Percentiles rank a stretch among this genome's conserved stretches.
Evolutionary conservation across 2,329 filamentous ascomycete genomes (phyloP).

Genomic region (Capronia coronata): DNA sequence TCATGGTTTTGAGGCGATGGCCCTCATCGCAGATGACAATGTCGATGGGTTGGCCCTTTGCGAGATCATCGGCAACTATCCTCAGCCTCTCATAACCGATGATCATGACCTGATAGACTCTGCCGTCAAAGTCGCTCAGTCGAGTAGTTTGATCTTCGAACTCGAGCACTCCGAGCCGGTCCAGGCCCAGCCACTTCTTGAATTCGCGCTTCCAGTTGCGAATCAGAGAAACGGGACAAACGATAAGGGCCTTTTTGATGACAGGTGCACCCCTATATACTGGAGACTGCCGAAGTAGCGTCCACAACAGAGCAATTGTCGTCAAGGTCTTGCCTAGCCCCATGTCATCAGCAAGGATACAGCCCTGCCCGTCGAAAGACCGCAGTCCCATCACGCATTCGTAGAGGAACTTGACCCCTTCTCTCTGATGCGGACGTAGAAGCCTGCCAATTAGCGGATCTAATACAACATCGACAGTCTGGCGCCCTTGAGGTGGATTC

Average conservation of each 20-base stretch:
- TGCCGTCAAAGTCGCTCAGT: conserved; percentile 63
- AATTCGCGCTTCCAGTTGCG: conserved; percentile 70
- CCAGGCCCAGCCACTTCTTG: conserved; percentile 65
- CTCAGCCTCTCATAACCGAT: conserved; percentile 66
- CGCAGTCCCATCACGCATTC: conserved; percentile 71
- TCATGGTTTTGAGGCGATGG: conserved; percentile 60
- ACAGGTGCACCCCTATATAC: conserved; percentile 52
- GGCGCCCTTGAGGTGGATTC: conserved; percentile 53
- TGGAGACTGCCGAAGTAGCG: conserved; percentile 64
- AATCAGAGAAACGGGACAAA: conserved; percentile 66
- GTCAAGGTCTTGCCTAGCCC: conserved; percentile 68
- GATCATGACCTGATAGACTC: conserved; percentile 64
- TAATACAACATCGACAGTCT: conserved; percentile 65
- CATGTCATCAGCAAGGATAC: conserved; percentile 70
- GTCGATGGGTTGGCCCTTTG: conserved; percentile 58
- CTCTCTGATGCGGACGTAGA: conserved; percentile 61
- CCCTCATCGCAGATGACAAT: conserved; percentile 66
- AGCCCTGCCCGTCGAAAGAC: conserved; percentile 59
- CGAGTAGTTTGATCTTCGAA: conserved; percentile 54
- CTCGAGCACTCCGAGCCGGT: conserved; percentile 63
- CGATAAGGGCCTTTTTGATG: conserved; percentile 64
- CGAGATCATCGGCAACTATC: conserved; percentile 58
- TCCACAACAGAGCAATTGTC: conserved; percentile 66
- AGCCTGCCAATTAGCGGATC: conserved; percentile 59
- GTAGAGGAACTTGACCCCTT: conserved; percentile 65